Percentiles rank a stretch among this genome's conserved stretches.
phyloP scores from a whole-genome alignment of 2,329 filamentous ascomycete genomes.

The Gliomastix tumulicola region DNA sequence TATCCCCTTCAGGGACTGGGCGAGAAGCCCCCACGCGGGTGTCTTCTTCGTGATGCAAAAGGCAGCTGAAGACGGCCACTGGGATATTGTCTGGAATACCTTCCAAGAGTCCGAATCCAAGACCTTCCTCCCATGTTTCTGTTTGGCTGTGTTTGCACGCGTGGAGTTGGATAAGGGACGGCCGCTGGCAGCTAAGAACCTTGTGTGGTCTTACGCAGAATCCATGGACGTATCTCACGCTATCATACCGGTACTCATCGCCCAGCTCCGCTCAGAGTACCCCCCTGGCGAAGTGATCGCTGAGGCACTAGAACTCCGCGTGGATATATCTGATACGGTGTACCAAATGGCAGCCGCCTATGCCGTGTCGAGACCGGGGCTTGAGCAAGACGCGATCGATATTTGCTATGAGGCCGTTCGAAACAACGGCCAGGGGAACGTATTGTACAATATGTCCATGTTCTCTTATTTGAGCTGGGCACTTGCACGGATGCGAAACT shows the following conservation, averaged over 20 bases:
- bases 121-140: conserved; percentile 33
- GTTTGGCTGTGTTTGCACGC: conserved; percentile 38
- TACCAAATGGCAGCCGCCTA: conserved; percentile 17
- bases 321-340: conserved; percentile 23
- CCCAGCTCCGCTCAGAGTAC: conserved; percentile 25
- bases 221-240: no score
- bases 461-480: no score
- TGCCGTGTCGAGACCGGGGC: not conserved
- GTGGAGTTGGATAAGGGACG: conserved; percentile 21
- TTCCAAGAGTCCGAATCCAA: no score
- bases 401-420: conserved; percentile 27
- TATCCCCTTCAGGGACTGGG: no score
- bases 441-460: no score
- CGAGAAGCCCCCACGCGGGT: no score
- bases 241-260: conserved; percentile 30
- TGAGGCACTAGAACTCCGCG: conserved; percentile 15
- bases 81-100: no score
- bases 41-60: no score
- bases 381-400: conserved; percentile 17
- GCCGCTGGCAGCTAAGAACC: conserved; percentile 21
- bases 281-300: conserved; percentile 15
- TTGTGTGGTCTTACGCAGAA: no score
- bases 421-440: conserved; percentile 24
- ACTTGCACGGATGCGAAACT: no score
- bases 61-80: no score